Evolutionary conservation across 768 basidiomycete species (phyloP).

Genomic region (Termitomyces sp.): DNA sequence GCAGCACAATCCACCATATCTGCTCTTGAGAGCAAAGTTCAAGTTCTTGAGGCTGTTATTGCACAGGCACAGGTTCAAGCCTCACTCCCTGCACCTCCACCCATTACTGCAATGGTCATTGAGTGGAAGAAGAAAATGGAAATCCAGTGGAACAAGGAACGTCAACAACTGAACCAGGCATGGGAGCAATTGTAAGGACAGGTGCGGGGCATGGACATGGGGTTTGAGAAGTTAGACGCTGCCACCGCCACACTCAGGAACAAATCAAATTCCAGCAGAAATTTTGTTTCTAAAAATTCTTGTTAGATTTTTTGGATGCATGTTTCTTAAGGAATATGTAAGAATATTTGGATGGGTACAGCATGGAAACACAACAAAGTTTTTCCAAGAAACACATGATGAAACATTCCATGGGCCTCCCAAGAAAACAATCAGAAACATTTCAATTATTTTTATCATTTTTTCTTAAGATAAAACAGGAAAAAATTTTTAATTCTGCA

Average conservation of each 20-base stretch:
- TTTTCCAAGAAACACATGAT: no score
- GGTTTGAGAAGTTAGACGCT: constrained; percentile 42
- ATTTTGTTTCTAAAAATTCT: no score
- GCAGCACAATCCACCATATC: constrained; percentile 74
- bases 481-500: no score
- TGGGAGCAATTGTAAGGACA: constrained; percentile 80
- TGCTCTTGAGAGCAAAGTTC: constrained; percentile 65
- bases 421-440: no score
- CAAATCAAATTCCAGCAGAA: constrained; percentile 18
- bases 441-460: no score
- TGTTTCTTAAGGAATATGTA: no score
- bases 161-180: constrained; percentile 68
- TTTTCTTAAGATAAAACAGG: no score
- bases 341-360: no score
- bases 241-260: constrained; percentile 14
- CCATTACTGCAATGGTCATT: constrained; percentile 37
- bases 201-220: constrained; percentile 47
- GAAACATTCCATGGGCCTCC: no score
- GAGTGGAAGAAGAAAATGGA: constrained; percentile 82
- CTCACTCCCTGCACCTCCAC: constrained; percentile 5
- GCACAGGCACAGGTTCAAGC: constrained; percentile 5
- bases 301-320: no score
- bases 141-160: constrained; percentile 76
- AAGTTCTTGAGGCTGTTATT: constrained; percentile 48
- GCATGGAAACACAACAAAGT: no score